Evolutionary conservation across 177 flowering plant species (phyloP).

Genomic region (Tripterygium wilfordii): DNA sequence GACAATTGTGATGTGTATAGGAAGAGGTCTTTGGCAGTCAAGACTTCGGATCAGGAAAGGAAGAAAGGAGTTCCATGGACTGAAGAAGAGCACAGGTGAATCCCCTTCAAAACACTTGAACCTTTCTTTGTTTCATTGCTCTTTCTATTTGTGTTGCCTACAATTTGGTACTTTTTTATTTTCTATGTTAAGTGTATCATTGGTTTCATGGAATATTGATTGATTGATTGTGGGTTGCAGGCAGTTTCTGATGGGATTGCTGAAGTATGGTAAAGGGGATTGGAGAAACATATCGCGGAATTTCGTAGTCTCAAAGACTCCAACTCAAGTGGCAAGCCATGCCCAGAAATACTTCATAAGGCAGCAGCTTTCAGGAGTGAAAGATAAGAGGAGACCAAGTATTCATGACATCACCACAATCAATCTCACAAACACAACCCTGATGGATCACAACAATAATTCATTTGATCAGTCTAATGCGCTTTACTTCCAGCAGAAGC

Average conservation of each 20-base stretch:
- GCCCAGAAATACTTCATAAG: conserved; percentile 43
- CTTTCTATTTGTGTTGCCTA: no score
- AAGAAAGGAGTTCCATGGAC: conserved; percentile 85
- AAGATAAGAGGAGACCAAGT: conserved; percentile 45
- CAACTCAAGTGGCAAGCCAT: conserved; percentile 47
- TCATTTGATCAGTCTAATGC: conserved; percentile 4
- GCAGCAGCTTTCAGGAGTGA: conserved; percentile 31
- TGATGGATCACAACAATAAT: conserved; percentile 7
- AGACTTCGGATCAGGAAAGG: conserved; percentile 46
- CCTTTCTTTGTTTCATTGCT: no score
- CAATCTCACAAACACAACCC: conserved; percentile 16
- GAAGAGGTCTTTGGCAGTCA: conserved; percentile 20
- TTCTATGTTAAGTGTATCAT: no score
- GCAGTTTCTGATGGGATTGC: conserved; percentile 33
- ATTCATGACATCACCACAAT: conserved; percentile 41
- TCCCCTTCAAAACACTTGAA: background rate
- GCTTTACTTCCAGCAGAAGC: conserved; percentile 11
- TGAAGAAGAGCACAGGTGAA: conserved; percentile 68
- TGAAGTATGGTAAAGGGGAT: conserved; percentile 44
- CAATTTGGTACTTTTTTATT: no score
- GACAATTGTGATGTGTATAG: conserved; percentile 23
- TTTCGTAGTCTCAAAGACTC: conserved; percentile 37
- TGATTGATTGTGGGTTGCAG: conserved; percentile 12
- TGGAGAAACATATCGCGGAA: conserved; percentile 44
- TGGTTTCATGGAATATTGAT: background rate